phyloP scores from a whole-genome alignment of 2,329 filamentous ascomycete species.

The Ophiostoma triangulosporum region DNA sequence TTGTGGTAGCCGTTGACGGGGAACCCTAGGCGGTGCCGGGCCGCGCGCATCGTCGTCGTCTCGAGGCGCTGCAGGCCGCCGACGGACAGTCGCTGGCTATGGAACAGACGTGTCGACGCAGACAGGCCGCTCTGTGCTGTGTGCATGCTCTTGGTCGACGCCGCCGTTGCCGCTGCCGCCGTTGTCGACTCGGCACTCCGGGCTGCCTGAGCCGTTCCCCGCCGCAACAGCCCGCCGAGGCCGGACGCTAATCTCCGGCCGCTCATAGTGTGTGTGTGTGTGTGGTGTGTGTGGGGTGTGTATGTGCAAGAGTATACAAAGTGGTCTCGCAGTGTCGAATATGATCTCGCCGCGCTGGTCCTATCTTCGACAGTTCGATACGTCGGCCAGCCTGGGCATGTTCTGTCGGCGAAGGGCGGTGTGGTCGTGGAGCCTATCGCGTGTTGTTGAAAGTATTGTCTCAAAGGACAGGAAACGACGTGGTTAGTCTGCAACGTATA shows the following conservation, averaged over 20 bases:
- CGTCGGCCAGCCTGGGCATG: conserved; percentile 1
- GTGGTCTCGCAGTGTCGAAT: neutral
- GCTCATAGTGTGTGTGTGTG: conserved; percentile 39
- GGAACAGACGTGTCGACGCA: conserved; percentile 39
- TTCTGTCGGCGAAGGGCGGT: neutral
- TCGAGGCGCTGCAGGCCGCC: conserved; percentile 48
- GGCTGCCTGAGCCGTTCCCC: conserved; percentile 25
- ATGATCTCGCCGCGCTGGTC: neutral
- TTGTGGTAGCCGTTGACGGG: conserved; percentile 77
- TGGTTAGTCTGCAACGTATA: neutral
- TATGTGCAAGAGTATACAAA: neutral
- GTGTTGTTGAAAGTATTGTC: neutral
- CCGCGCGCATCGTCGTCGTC: conserved; percentile 36
- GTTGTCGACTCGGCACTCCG: conserved; percentile 20
- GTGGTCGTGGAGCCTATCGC: neutral
- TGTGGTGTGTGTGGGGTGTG: neutral
- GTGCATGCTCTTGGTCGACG: neutral
- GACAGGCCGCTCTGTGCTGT: neutral
- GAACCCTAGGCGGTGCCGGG: conserved; percentile 57
- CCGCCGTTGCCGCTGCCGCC: neutral
- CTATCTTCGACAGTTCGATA: neutral
- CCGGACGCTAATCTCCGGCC: conserved; percentile 64
- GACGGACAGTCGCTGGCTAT: conserved; percentile 47
- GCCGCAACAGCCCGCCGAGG: conserved; percentile 49
- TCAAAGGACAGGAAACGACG: neutral